Base-by-base conservation (phyloP, 257 asterid genomes). In the Lavandula angustifolia region DNA sequence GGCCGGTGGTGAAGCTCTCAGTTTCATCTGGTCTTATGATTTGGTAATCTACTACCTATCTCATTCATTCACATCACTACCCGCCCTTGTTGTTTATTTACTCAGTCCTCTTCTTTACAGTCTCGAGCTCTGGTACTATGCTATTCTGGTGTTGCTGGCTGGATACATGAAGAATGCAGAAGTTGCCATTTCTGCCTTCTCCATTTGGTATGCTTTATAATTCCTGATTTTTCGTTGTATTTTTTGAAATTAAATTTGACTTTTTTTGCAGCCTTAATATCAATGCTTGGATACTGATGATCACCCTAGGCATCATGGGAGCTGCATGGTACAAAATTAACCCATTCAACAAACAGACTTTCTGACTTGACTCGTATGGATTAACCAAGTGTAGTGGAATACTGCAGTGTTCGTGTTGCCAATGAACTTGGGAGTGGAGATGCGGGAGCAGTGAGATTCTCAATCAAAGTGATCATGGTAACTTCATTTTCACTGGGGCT, bases 401-500 rank as follows among this genome's bases (percentile, higher is more conserved):
- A 57, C 72, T 0, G 46, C 77, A 88, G 95, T 3, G 95, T 89
- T 5, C 84, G 96, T 5, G 75, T 87, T 27, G 91, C 97, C 1
- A 89, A 89, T 49, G 96, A 89, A 58, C 80, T 89, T 2, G 92
- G 95, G 27, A 78, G 73, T 60, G 95, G 95, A 59, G 82, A 86
- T 32, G 85, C 84, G 0, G 78, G 66, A 65, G 89, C 91, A 17
- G 74, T 49, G 6, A 81, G 71, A n/a, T 86, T 84, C 47, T 80
- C 95, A 7, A 79, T 84, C 42, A 84, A 80, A 76, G 84, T 86
- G 55, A 9, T 80, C 22, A 33, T 75, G 42, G 27, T 64, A 69
- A 82, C 81, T 37, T 84, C 95, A 2, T 1, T 65, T 29, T 2
- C 22, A 7, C 73, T 87, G 4, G 87, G 87, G 55, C 3, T 75